Conservation (phyloP, 441 rosid species). For the Manihot esculenta region DNA sequence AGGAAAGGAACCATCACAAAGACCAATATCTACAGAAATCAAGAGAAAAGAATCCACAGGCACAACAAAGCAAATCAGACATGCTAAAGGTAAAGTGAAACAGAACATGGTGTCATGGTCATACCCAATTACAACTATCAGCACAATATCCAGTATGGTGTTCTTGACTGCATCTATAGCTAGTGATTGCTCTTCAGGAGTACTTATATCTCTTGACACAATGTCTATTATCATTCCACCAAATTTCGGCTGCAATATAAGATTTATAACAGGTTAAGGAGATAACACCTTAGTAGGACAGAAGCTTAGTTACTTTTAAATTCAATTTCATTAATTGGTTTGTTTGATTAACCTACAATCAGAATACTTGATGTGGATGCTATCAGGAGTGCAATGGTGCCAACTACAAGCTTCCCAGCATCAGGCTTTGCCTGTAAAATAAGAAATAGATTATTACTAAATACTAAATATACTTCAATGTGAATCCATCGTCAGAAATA, state of each 20-base stretch:
- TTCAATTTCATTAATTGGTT: constrained; percentile 6
- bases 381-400: constrained; percentile 69
- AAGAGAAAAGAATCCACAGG: background rate
- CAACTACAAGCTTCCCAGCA: constrained; percentile 68
- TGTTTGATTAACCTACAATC: constrained; percentile 30
- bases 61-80: background rate
- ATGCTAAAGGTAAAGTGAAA: constrained; percentile 9
- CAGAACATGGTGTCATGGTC: constrained; percentile 17
- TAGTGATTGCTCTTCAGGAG: constrained; percentile 62
- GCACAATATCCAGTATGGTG: constrained; percentile 62
- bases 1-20: background rate
- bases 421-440: constrained; percentile 75
- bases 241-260: constrained; percentile 74
- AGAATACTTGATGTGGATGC: constrained; percentile 71
- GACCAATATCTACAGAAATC: background rate
- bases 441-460: background rate
- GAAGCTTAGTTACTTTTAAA: background rate
- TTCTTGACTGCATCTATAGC: constrained; percentile 64
- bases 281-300: constrained; percentile 5
- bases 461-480: background rate
- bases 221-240: constrained; percentile 93
- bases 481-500: constrained; percentile 6
- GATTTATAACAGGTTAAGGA: background rate
- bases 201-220: constrained; percentile 63
- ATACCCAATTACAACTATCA: constrained; percentile 84